Evolutionary conservation across 202 grass and related monocot genomes (phyloP).

Genomic region (Digitaria exilis): DNA sequence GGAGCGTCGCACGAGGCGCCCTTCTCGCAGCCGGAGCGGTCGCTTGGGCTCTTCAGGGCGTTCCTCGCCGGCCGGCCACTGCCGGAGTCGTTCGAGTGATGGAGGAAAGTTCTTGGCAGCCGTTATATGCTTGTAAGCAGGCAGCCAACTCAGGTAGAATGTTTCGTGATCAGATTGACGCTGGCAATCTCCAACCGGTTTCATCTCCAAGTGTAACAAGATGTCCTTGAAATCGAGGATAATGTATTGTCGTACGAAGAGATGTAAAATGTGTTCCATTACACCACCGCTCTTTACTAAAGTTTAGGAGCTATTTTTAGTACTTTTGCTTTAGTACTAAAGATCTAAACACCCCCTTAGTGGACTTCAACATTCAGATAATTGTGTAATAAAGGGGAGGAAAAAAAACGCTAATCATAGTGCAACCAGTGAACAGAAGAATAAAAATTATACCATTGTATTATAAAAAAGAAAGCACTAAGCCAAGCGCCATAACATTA

Average conservation of each 20-base stretch:
- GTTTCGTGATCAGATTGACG: not conserved
- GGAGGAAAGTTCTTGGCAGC: not conserved
- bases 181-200: not conserved
- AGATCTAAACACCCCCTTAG: too few species aligned
- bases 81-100: slow-evolving; percentile 69
- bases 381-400: not conserved
- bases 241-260: not conserved
- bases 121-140: not conserved
- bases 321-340: too few species aligned
- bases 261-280: not conserved
- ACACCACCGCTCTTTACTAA: not conserved
- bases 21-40: slow-evolving; percentile 90
- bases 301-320: too few species aligned
- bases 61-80: slow-evolving; percentile 72
- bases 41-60: slow-evolving; percentile 76
- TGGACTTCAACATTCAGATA: not conserved
- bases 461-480: not conserved
- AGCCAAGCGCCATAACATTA: not conserved
- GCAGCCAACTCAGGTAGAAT: not conserved
- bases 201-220: slow-evolving; percentile 14
- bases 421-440: not conserved
- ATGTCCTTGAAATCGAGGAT: not conserved
- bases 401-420: not conserved
- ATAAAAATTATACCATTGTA: not conserved
- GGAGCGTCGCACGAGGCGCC: slow-evolving; percentile 89